Evolutionary conservation across 805 yeast genomes (phyloP).

Genomic region (Brettanomyces nanus): DNA sequence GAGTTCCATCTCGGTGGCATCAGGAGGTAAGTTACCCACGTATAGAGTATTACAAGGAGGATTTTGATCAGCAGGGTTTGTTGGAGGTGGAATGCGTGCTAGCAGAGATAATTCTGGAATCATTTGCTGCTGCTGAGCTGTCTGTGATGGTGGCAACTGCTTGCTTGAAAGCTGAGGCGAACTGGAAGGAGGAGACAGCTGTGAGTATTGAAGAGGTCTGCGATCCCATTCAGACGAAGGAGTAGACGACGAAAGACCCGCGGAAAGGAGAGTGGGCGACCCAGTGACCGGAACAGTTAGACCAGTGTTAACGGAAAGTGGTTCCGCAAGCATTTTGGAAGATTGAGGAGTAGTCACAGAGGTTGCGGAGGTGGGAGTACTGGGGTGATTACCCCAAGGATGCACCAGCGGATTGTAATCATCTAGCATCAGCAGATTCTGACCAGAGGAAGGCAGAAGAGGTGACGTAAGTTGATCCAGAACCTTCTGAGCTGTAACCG

Average conservation of each 20-base stretch:
- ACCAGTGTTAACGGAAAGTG: conserved; percentile 2
- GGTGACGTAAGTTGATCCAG: conserved; percentile 2
- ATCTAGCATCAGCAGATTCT: conserved; percentile 3
- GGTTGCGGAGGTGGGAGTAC: not conserved
- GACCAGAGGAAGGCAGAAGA: not conserved
- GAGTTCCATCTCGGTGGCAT: conserved; percentile 89
- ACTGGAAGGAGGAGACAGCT: conserved; percentile 4
- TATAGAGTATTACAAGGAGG: conserved; percentile 97
- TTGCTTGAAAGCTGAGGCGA: conserved; percentile 5
- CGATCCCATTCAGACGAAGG: conserved; percentile 8
- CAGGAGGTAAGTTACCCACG: conserved; percentile 96
- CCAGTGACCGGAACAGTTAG: not conserved
- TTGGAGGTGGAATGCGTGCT: conserved; percentile 83
- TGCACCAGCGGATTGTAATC: conserved; percentile 1
- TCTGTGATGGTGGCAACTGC: conserved; percentile 7
- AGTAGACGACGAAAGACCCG: conserved; percentile 2
- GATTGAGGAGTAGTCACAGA: conserved; percentile 2
- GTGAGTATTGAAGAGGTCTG: conserved; percentile 1
- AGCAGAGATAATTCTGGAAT: conserved; percentile 60
- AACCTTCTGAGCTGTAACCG: conserved; percentile 1
- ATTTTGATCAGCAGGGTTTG: conserved; percentile 97
- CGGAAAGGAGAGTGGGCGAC: conserved; percentile 5
- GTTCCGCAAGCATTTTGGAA: not conserved
- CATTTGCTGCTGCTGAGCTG: conserved; percentile 16
- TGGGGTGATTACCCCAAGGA: conserved; percentile 1